Evolutionary conservation across 2,329 filamentous ascomycete genomes (phyloP), one percentile per base, ranked within the genome.

Genomic region (Piedraia hortae): DNA sequence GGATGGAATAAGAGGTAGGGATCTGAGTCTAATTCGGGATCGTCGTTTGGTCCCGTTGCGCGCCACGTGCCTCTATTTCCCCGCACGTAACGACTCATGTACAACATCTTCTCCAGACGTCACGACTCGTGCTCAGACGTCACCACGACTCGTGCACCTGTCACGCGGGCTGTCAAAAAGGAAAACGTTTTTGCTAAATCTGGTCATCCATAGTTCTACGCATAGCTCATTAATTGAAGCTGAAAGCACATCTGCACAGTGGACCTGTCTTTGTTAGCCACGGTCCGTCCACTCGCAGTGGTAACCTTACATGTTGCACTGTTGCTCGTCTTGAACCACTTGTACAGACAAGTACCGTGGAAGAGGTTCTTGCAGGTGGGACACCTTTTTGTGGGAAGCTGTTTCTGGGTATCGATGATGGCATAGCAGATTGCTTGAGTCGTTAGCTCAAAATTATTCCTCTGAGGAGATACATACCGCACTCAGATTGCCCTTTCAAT

Each of bases 281-380:
- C 7, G 9, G 8, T 22, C 10, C 20, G 14, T 22, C 20, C 6
- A 6, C 9, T 17, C 18, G 6, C 9, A 19, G 6, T 6, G 7
- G 12, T 7, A 17, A n/a, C n/a, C 15, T 10, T 21, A 46, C 85
- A 97, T 21, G 71, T 82, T 37, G 73, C 85, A 38, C 75, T 69
- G 45, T 75, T 88, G 42, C 78, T 90, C 35, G 60, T 82, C 55
- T 75, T 73, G 54, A 97, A 93, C 85, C 85, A 97, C 48, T 82
- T 80, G 52, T 77, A 90, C 47, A 97, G 47, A 48, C 85, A 97
- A 2, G 62, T 62, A 1, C 69, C 61, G 46, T 97, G 85, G 53
- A 93, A 97, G 23, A 73, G 52, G 46, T 97, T 82, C 54, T 78
- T 82, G 56, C 85, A 97, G 2, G 82, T 93, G 20, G 60, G 56